Evolutionary conservation across 1,284 basidiomycete genomes (phyloP).

Genomic region (Jaminaea rosea): DNA sequence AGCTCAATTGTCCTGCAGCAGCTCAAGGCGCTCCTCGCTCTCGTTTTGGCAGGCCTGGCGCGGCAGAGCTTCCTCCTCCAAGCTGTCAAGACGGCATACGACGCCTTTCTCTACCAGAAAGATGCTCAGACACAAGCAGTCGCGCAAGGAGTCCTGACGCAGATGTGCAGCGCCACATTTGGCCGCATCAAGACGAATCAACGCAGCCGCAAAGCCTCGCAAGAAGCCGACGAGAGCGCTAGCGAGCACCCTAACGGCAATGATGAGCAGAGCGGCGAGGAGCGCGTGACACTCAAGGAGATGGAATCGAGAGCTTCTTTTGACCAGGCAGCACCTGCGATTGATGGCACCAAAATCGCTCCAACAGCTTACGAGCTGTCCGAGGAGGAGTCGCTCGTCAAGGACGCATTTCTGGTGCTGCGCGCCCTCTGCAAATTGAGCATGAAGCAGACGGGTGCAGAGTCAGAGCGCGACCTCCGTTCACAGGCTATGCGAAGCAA

Average conservation of each 20-base stretch:
- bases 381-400: slow-evolving; percentile 42
- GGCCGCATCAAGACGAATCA: slow-evolving; percentile 19
- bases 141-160: slow-evolving; percentile 41
- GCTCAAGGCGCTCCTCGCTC: slow-evolving; percentile 45
- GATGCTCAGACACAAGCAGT: slow-evolving; percentile 41
- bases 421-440: slow-evolving; percentile 45
- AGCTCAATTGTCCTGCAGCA: slow-evolving; percentile 34
- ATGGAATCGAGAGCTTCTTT: slow-evolving; percentile 2
- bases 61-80: slow-evolving; percentile 44
- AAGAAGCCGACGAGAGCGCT: slow-evolving; percentile 5
- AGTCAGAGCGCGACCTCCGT: slow-evolving; percentile 42
- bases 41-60: slow-evolving; percentile 38
- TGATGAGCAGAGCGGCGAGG: slow-evolving; percentile 9
- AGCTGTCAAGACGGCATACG: slow-evolving; percentile 50
- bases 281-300: slow-evolving; percentile 7
- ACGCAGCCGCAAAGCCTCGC: too few relatives aligned
- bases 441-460: slow-evolving; percentile 43
- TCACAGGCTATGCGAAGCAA: slow-evolving; percentile 47
- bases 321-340: background rate
- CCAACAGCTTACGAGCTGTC: slow-evolving; percentile 11
- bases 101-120: slow-evolving; percentile 43
- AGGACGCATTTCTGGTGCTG: slow-evolving; percentile 45
- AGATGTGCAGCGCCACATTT: slow-evolving; percentile 46
- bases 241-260: too few relatives aligned
- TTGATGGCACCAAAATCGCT: background rate